Percentiles rank a stretch among this genome's conserved stretches.
Evolutionary conservation across 1,284 basidiomycete genomes (phyloP).

Genomic region (Ceratobasidium sp.): DNA sequence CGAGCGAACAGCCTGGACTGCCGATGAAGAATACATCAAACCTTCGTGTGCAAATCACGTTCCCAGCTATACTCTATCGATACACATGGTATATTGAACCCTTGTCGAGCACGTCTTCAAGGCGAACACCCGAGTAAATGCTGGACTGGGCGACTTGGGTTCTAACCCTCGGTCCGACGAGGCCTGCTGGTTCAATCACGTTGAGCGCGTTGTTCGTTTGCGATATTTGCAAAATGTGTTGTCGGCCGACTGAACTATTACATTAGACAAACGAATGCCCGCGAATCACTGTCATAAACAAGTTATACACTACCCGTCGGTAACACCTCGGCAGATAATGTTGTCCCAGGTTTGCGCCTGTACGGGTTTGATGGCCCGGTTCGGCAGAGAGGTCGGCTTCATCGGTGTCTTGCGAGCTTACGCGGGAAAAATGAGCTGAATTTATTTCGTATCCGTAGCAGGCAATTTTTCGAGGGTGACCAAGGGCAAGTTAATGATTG

Average conservation of each 20-base stretch:
- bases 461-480: too few relatives aligned
- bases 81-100: not conserved
- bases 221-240: too few relatives aligned
- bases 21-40: too few relatives aligned
- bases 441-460: too few relatives aligned
- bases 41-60: conserved; percentile 2
- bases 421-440: too few relatives aligned
- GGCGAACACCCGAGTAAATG: conserved; percentile 32
- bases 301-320: conserved; percentile 5
- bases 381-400: conserved; percentile 16
- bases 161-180: not conserved
- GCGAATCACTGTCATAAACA: not conserved
- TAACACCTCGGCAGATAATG: conserved; percentile 5
- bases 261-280: not conserved
- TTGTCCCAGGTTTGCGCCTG: not conserved
- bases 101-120: conserved; percentile 12
- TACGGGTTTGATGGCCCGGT: conserved; percentile 26
- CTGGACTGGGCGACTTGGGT: conserved; percentile 4
- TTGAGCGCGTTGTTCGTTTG: conserved; percentile 31
- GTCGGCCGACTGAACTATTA: not conserved
- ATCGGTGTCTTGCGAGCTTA: not conserved
- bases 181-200: conserved; percentile 4
- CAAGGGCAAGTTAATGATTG: too few relatives aligned
- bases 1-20: too few relatives aligned
- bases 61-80: conserved; percentile 3